Evolutionary conservation across 345 rosid species (phyloP).

Genomic region (Brassica nigra): DNA sequence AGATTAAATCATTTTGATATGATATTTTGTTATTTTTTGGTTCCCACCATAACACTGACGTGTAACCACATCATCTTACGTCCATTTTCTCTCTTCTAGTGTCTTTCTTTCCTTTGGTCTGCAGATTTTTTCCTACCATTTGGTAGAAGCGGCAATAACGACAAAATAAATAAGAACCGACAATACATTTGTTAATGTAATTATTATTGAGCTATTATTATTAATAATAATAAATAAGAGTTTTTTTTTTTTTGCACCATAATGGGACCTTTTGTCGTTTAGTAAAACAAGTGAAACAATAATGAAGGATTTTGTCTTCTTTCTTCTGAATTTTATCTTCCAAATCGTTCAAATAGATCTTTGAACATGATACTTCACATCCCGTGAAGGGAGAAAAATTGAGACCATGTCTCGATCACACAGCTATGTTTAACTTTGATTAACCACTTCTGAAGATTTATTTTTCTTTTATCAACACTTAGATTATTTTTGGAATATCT

Average conservation of each 20-base stretch:
- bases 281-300: constrained; percentile 16
- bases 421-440: background rate
- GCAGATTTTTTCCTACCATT: background rate
- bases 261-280: constrained; percentile 31
- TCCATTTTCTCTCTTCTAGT: background rate
- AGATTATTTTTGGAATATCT: background rate
- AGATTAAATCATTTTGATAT: constrained; percentile 36
- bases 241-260: constrained; percentile 5
- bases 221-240: background rate
- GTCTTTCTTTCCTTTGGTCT: background rate
- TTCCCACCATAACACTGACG: constrained; percentile 32
- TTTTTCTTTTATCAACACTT: background rate
- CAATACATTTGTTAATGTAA: constrained; percentile 14
- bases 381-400: constrained; percentile 18
- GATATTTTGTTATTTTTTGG: constrained; percentile 24
- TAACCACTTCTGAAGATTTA: background rate
- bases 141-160: constrained; percentile 2
- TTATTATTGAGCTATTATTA: constrained; percentile 16
- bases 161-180: constrained; percentile 31
- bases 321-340: constrained; percentile 22
- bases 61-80: constrained; percentile 30
- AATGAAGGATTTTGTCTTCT: constrained; percentile 18
- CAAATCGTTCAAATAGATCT: constrained; percentile 16
- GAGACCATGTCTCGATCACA: constrained; percentile 1
- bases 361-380: constrained; percentile 17